Percentiles rank a stretch among this genome's conserved stretches.
Evolutionary conservation across 1,284 basidiomycete species (phyloP).

Genomic region (Heliocybe sulcata): DNA sequence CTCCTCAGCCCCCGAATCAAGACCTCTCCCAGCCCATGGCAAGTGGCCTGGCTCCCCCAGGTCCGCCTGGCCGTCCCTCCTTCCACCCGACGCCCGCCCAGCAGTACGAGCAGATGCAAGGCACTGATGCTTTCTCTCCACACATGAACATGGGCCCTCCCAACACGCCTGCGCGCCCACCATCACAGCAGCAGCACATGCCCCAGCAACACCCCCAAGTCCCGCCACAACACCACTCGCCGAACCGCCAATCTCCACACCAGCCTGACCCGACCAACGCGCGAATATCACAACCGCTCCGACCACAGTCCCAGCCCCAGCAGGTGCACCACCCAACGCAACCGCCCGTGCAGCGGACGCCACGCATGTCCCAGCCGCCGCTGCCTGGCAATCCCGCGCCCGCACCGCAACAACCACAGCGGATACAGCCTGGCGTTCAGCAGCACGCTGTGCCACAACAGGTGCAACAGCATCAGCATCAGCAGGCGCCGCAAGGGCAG

Average conservation of each 20-base stretch:
- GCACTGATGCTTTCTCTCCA: slow-evolving; percentile 20
- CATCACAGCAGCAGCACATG: slow-evolving; percentile 20
- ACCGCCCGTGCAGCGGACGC: slow-evolving; percentile 9
- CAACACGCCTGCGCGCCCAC: slow-evolving; percentile 34
- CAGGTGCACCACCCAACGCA: slow-evolving; percentile 2
- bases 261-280: background rate
- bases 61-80: slow-evolving; percentile 27
- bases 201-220: background rate
- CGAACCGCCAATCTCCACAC: background rate
- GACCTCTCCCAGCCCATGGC: slow-evolving; percentile 28
- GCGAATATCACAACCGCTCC: background rate
- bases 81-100: slow-evolving; percentile 55
- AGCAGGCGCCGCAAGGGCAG: slow-evolving; percentile 14
- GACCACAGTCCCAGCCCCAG: background rate
- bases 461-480: slow-evolving; percentile 16
- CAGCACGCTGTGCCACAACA: slow-evolving; percentile 16
- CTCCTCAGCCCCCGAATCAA: slow-evolving; percentile 34
- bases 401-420: slow-evolving; percentile 18
- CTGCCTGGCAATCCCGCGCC: slow-evolving; percentile 14
- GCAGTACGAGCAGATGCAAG: slow-evolving; percentile 42
- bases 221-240: background rate
- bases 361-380: slow-evolving; percentile 16
- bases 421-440: slow-evolving; percentile 11
- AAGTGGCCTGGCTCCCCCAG: slow-evolving; percentile 12
- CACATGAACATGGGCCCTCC: slow-evolving; percentile 29